Evolutionary conservation across 2,329 filamentous ascomycete genomes (phyloP).

Genomic region (Talaromyces sp.): DNA sequence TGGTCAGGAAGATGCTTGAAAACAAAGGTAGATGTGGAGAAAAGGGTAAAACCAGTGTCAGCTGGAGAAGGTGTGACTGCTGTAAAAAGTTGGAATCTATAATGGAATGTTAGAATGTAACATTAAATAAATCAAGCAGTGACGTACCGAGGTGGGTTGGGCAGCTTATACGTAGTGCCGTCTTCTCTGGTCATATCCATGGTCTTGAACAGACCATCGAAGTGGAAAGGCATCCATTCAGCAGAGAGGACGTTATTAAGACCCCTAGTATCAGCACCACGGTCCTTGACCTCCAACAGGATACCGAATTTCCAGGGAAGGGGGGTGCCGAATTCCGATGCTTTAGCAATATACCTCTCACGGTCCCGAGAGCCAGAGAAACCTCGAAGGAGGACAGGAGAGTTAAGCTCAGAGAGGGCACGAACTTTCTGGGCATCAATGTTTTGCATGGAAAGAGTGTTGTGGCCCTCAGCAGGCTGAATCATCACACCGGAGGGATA

Average conservation of each 20-base stretch:
- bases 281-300: slow-evolving; percentile 2
- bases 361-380: slow-evolving; percentile 1
- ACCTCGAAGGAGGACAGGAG: slow-evolving; percentile 1
- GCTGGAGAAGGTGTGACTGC: slow-evolving; percentile 34
- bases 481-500: slow-evolving; percentile 5
- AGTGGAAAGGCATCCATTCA: slow-evolving; percentile 6
- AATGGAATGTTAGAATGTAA: neutral
- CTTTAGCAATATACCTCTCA: slow-evolving; percentile 3
- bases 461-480: neutral
- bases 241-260: slow-evolving; percentile 5
- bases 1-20: slow-evolving; percentile 42
- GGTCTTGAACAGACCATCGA: slow-evolving; percentile 8
- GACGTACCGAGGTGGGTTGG: neutral
- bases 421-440: slow-evolving; percentile 4
- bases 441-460: neutral
- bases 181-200: slow-evolving; percentile 3
- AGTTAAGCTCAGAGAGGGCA: slow-evolving; percentile 1
- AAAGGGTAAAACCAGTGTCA: slow-evolving; percentile 51
- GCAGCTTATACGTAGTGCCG: neutral
- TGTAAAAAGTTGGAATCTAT: slow-evolving; percentile 6
- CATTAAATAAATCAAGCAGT: neutral
- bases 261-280: slow-evolving; percentile 2
- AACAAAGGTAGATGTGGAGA: slow-evolving; percentile 47
- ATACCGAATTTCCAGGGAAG: slow-evolving; percentile 6
- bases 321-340: neutral